A percentile compares a stretch with the other conserved stretches of the same genome.
Conservation (phyloP, 2,329 filamentous ascomycete genomes). For the Chaetomium strumarium region DNA sequence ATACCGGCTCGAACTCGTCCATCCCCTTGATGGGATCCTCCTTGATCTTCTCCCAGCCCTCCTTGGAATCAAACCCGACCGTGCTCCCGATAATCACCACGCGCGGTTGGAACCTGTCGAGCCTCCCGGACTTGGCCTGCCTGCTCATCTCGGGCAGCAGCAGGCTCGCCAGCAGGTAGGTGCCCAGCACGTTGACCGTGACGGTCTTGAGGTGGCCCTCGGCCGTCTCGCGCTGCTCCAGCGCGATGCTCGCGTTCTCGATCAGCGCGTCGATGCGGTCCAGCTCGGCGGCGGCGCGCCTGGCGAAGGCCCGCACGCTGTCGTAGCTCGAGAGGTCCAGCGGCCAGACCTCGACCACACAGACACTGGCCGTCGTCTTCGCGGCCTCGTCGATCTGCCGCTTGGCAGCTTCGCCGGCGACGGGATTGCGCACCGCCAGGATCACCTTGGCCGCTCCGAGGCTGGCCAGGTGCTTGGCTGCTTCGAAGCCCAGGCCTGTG, state of each 20-base stretch:
- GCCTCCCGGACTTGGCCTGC: conserved; percentile 13
- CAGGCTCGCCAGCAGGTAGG: conserved; percentile 26
- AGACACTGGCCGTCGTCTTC: conserved; percentile 3
- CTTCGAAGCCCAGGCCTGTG: conserved; percentile 37
- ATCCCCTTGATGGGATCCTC: conserved; percentile 11
- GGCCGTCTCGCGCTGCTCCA: background rate
- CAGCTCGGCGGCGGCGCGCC: conserved; percentile 22
- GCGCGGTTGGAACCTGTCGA: conserved; percentile 10
- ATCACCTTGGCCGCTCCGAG: conserved; percentile 35
- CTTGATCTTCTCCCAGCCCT: background rate
- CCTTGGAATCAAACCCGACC: conserved; percentile 9
- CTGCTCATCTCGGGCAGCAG: conserved; percentile 28
- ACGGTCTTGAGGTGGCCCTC: conserved; percentile 15
- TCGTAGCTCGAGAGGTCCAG: conserved; percentile 37
- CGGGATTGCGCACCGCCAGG: conserved; percentile 34
- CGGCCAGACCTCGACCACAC: conserved; percentile 31
- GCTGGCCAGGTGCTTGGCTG: conserved; percentile 33
- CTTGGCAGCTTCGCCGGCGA: conserved; percentile 29
- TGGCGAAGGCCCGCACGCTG: conserved; percentile 36
- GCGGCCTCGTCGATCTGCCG: conserved; percentile 28
- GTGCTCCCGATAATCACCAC: conserved; percentile 22
- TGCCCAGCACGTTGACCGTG: conserved; percentile 30
- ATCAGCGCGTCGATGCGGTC: conserved; percentile 13
- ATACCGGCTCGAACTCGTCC: conserved; percentile 1
- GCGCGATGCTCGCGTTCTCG: conserved; percentile 6